These are phyloP conservation scores for Coemansia reversa DNA, from an alignment of 192 early-diverging fungal genomes.

Conservation along the genomic window DNA sequence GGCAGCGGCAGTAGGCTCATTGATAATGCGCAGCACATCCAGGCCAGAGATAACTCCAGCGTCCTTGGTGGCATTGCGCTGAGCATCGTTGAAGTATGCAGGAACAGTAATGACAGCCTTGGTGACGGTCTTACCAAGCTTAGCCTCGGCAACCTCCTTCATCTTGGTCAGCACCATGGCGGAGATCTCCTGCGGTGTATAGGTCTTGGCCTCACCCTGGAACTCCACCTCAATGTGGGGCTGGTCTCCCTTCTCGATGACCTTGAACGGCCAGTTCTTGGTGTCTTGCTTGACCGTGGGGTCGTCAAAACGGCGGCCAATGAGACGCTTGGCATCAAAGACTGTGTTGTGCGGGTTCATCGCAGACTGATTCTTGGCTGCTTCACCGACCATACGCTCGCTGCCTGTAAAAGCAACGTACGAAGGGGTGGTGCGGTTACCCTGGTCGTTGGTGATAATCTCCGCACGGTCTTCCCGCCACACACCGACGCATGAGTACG, in stretches of 20 bases:
- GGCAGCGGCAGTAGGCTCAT: conserved; percentile 89
- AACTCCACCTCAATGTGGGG: conserved; percentile 81
- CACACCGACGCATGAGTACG: conserved; percentile 90
- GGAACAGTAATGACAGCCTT: conserved; percentile 75
- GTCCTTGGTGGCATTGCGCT: conserved; percentile 91
- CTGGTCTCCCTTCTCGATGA: conserved; percentile 63
- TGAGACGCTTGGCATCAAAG: conserved; percentile 89
- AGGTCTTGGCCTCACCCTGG: conserved; percentile 79
- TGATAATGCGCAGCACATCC: conserved; percentile 86
- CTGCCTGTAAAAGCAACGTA: conserved; percentile 79
- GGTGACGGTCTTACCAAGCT: conserved; percentile 67
- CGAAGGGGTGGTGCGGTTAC: conserved; percentile 86
- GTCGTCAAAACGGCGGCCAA: conserved; percentile 85
- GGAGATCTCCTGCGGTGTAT: conserved; percentile 80
- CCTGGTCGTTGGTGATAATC: conserved; percentile 86
- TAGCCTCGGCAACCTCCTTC: conserved; percentile 79
- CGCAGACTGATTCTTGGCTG: conserved; percentile 88
- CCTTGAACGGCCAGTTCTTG: conserved; percentile 84
- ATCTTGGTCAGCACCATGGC: conserved; percentile 76
- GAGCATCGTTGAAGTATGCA: conserved; percentile 90
- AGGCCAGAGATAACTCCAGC: conserved; percentile 84
- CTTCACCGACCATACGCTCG: conserved; percentile 83
- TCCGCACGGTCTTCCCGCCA: conserved; percentile 63
- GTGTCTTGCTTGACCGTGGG: conserved; percentile 76
- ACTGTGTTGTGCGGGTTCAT: conserved; percentile 91